Conservation (phyloP, 345 rosid species). For the Gossypium sturtianum region DNA sequence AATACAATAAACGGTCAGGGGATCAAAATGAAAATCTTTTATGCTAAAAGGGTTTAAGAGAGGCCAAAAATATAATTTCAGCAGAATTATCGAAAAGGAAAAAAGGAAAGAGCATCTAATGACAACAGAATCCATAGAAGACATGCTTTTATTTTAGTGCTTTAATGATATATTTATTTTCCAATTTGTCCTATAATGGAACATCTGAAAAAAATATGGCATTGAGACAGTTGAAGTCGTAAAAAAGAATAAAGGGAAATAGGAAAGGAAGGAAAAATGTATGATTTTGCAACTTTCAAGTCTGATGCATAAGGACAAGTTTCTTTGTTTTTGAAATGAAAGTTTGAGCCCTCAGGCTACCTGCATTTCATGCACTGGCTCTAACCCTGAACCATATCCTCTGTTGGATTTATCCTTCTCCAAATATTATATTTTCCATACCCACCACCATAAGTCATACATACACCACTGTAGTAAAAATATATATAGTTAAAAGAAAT, state of each 20-base stretch:
- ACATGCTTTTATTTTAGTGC: background rate
- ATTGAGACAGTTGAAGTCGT: background rate
- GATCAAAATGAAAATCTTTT: no score
- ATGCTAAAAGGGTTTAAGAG: no score
- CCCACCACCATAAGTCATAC: no score
- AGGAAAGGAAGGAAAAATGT: background rate
- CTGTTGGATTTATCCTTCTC: background rate
- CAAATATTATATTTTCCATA: background rate
- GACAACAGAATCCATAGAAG: background rate
- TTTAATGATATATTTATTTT: background rate
- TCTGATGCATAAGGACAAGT: background rate
- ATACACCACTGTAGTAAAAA: no score
- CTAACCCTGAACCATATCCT: background rate
- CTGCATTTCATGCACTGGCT: constrained; percentile 12
- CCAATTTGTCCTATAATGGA: background rate
- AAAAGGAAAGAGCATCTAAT: background rate
- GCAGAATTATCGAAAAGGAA: no score
- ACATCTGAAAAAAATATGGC: background rate
- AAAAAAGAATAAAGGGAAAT: background rate
- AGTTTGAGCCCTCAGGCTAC: constrained; percentile 1
- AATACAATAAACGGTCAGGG: no score
- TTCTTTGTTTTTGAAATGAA: background rate
- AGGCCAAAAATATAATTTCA: no score
- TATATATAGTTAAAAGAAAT: no score
- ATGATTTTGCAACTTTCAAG: background rate